Base-by-base conservation (phyloP, 2,329 filamentous ascomycete species). In the Aspergillus alliaceus region DNA sequence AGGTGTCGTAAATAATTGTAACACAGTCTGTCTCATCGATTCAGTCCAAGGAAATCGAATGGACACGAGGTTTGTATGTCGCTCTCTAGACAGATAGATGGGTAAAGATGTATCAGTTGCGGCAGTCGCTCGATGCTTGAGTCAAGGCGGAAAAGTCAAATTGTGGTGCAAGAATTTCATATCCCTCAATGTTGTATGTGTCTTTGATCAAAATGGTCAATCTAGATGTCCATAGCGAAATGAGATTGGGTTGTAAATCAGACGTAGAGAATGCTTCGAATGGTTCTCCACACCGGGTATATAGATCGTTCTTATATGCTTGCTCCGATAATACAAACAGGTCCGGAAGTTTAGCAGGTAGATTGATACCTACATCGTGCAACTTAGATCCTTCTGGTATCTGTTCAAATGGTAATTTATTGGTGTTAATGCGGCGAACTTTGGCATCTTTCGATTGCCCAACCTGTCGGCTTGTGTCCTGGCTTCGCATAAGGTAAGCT, bases 341-440 rank as follows among this genome's bases (percentile, higher is more conserved):
- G 2, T 46, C 31, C 1, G 60, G n/a, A 1, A 62, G n/a, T 6
- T 55, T 35, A 4, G 46, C 50, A 15, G 57, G 31, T 14, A 51
- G 47, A 6, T 11, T 61, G 11, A 69, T n/a, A 12, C 59, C 42
- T 12, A 70, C 27, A 51, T 64, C 39, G 49, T 71, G 63, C 15
- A 69, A n/a, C n/a, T 64, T 62, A 31, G 42, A 52, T 3, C 55
- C 67, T 4, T 68, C 57, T 1, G 68, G 63, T 6, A 70, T 68
- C 7, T 44, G 65, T 49, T 73, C 71, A 27, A 73, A 58, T 3
- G 71, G 71, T 12, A 73, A n/a, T 29, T 65, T 65, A 54, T 53
- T 62, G 2, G 61, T 68, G 6, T 58, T 56, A 20, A 61, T 58
- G 11, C 67, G 63, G 49, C 58, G 58, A 48, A 42, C 15, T 27